Base-by-base conservation (phyloP, 2,329 filamentous ascomycete species). In the Xylaria sp. region DNA sequence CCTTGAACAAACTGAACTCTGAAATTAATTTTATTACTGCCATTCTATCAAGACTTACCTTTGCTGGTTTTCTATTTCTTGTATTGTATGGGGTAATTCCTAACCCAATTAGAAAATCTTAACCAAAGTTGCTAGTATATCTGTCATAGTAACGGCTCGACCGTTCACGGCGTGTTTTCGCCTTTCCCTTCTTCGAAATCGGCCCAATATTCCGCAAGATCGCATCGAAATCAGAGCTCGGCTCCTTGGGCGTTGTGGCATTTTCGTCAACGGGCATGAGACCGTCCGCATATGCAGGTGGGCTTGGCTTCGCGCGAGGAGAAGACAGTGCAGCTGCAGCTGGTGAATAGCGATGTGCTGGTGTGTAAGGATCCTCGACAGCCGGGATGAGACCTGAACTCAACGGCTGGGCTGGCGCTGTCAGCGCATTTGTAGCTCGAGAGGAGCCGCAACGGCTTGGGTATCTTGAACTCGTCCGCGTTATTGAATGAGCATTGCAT, bases 71-170 rank as follows among this genome's bases (percentile, higher is more conserved):
- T 20, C n/a, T 13, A 7, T 10, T 2, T 5, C 20, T 15, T 37
- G 1, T 44, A 20, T 28, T 44, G 23, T 44, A 25, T 8, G 25
- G 12, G 44, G 5, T 2, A 59, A 4, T 12, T 12, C 20, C 37
- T 10, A 44, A 41, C 12, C 15, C 18, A 2, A 1, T 1, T 1
- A 28, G n/a, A 10, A 12, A 44, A 3, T 41, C 12, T 44, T 63
- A 70, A 7, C 69, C 69, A 52, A 65, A 66, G 48, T 71, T 71
- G 67, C 63, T 69, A 2, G 59, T 58, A 48, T 69, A 71, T 20
- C 69, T 64, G 48, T 71, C 69, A 25, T 69, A 69, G 44, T 69
- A 71, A 9, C 69, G 63, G 54, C 37, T 63, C 13, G 55, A 60
- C 34, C 69, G 50, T 34, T 66, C 63, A 12, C 67, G 63, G 23